Base-by-base conservation (phyloP, 1,284 basidiomycete genomes). In the Moniliella sp. region DNA sequence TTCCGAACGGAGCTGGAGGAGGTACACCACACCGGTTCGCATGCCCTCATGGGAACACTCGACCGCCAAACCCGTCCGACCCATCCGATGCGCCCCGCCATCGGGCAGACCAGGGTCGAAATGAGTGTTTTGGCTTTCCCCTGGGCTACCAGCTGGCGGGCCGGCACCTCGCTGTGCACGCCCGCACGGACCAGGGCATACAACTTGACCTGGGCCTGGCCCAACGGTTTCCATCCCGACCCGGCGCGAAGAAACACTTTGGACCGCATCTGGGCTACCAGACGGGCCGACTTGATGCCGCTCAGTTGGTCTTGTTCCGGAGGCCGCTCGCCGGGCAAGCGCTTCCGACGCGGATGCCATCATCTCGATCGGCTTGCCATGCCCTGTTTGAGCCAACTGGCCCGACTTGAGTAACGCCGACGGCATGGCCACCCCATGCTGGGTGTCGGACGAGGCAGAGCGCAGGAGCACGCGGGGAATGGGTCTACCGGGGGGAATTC, bases 221-320 rank as follows among this genome's bases (percentile, higher is more conserved):
- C 91, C 25, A 97, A 67, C 2, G 79, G 75, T 66, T 93, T 97
- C 91, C 91, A 99, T 15, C 76, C 76, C 57, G 94, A 86, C 25
- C 79, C 74, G 54, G 91, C 83, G 61, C 97, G 78, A 34, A 91
- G 66, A 66, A 94, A 97, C 18, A 94, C 75, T 63, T 97, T 94
- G 71, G 88, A 94, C 61, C 88, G 86, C 80, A 91, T 93, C 54
- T 82, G 74, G n/a, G 80, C 82, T 3, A 77, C 72, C 31, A 94
- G 40, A 4, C 44, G 32, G 7, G 40, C 42, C 25, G 39, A 37
- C 9, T n/a, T 18, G 18, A 18, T 16, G 15, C 19, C 17, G 4
- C 31, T 14, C 29, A 15, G 21, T 12, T 9, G 9, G 8, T 12
- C 12, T 13, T 30, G 18, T 12, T 11, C n/a, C n/a, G n/a, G n/a